A percentile compares a stretch with the other conserved stretches of the same genome.
These are phyloP conservation scores for Aspergillus sclerotiicarbonarius DNA, from an alignment of 495 filamentous ascomycete genomes.

Conservation along the genomic window DNA sequence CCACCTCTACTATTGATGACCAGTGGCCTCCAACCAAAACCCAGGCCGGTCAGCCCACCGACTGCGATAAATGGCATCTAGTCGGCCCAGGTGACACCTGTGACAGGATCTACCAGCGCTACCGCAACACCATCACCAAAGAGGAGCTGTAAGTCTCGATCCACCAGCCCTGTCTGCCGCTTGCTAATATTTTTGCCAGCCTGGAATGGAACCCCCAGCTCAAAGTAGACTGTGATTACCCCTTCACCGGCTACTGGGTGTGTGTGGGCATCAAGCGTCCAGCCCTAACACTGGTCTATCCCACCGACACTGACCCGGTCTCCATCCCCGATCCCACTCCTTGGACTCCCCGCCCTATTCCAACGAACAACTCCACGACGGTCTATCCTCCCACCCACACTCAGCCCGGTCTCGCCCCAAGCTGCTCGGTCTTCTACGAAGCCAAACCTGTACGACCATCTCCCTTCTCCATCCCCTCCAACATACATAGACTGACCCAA, in stretches of 20 bases:
- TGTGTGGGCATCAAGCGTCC: conserved; percentile 5
- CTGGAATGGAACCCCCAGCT: conserved; percentile 17
- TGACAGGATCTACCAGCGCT: conserved; percentile 14
- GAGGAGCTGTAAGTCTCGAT: conserved; percentile 11
- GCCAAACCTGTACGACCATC: conserved; percentile 7
- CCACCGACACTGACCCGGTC: background rate
- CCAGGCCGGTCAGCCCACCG: conserved; percentile 17
- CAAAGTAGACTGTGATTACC: conserved; percentile 5
- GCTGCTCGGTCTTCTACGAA: conserved; percentile 20
- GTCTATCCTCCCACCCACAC: conserved; percentile 18
- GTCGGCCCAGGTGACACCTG: conserved; percentile 23
- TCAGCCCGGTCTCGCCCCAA: conserved; percentile 18
- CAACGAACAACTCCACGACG: background rate
- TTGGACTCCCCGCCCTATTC: background rate
- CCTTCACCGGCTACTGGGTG: conserved; percentile 13
- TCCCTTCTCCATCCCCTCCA: too few relatives aligned
- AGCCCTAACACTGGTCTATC: background rate
- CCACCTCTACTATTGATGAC: conserved; percentile 4
- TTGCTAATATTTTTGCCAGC: conserved; percentile 1
- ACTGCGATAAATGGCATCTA: conserved; percentile 21
- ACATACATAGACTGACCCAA: background rate
- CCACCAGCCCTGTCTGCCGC: background rate
- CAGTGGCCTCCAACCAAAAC: conserved; percentile 23
- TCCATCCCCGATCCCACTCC: background rate
- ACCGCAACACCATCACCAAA: conserved; percentile 4